These are phyloP conservation scores for Castanea sativa DNA, from an alignment of 306 rosid species.

Conservation along the genomic window DNA sequence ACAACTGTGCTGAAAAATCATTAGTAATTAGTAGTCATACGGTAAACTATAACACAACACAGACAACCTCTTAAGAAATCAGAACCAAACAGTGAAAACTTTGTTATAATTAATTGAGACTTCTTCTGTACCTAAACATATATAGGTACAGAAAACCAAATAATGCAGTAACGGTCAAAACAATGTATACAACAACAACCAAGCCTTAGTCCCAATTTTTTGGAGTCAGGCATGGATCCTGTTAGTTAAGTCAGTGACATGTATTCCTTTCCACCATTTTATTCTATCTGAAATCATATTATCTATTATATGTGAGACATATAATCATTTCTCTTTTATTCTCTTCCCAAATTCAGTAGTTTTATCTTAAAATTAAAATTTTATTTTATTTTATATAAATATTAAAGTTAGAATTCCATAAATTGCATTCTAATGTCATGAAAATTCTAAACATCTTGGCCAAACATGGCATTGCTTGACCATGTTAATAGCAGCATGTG, in stretches of 20 bases:
- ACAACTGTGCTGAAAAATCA: conserved; percentile 65
- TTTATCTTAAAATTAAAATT: neutral
- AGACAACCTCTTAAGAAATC: neutral
- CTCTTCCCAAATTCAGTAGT: neutral
- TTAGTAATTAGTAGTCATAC: conserved; percentile 36
- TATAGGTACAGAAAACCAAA: neutral
- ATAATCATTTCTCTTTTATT: neutral
- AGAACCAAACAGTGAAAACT: neutral
- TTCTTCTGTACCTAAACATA: neutral
- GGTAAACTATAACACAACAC: neutral
- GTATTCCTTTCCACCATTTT: too few species aligned
- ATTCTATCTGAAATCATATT: too few species aligned
- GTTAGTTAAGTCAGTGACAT: too few species aligned
- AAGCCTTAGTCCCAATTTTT: too few species aligned
- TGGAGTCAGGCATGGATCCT: too few species aligned
- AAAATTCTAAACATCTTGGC: neutral
- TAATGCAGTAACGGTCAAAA: neutral
- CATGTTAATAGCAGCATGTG: neutral
- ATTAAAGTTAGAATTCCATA: neutral
- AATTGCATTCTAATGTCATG: neutral
- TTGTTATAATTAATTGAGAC: neutral
- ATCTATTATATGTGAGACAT: neutral
- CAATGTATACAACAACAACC: too few species aligned
- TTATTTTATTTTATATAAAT: too few species aligned
- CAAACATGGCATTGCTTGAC: neutral